These are phyloP conservation scores for Colletotrichum graminicola DNA, from an alignment of 2,329 filamentous ascomycete species.

Conservation along the genomic window DNA sequence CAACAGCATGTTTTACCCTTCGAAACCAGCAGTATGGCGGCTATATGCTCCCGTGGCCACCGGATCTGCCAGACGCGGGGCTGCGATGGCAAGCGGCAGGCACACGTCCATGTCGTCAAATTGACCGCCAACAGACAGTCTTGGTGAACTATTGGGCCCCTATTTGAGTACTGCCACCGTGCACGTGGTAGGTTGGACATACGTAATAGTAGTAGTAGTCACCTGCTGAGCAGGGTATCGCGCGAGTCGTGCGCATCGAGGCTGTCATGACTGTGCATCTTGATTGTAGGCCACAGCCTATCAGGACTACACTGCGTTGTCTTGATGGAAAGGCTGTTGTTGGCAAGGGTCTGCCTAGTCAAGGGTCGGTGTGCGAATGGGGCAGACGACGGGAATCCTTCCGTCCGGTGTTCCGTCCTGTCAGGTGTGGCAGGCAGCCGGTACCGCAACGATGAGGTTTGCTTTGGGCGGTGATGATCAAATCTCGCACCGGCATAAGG, in stretches of 20 bases:
- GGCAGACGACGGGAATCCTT: constrained; percentile 24
- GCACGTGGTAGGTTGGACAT: not conserved
- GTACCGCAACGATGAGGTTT: constrained; percentile 12
- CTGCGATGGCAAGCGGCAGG: not conserved
- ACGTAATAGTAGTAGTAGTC: too few species aligned
- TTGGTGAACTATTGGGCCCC: not conserved
- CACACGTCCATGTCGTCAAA: not conserved
- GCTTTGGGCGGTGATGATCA: constrained; percentile 4
- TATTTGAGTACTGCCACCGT: not conserved
- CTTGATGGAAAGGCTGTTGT: not conserved
- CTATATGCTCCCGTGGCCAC: not conserved
- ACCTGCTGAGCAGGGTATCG: not conserved
- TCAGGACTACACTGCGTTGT: not conserved
- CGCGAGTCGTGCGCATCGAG: not conserved
- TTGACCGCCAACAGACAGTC: not conserved
- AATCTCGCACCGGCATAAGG: not conserved
- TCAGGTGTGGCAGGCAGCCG: not conserved
- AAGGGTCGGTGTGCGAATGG: not conserved
- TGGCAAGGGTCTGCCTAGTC: constrained; percentile 23
- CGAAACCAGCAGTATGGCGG: not conserved
- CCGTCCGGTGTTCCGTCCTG: not conserved
- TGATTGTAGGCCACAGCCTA: not conserved
- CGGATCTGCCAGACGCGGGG: not conserved
- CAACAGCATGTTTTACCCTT: not conserved
- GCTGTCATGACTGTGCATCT: not conserved